A percentile compares a stretch with the other conserved stretches of the same genome.
These are phyloP conservation scores for Arthrobotrys entomopaga DNA, from an alignment of 2,329 filamentous ascomycete genomes.

Conservation along the genomic window DNA sequence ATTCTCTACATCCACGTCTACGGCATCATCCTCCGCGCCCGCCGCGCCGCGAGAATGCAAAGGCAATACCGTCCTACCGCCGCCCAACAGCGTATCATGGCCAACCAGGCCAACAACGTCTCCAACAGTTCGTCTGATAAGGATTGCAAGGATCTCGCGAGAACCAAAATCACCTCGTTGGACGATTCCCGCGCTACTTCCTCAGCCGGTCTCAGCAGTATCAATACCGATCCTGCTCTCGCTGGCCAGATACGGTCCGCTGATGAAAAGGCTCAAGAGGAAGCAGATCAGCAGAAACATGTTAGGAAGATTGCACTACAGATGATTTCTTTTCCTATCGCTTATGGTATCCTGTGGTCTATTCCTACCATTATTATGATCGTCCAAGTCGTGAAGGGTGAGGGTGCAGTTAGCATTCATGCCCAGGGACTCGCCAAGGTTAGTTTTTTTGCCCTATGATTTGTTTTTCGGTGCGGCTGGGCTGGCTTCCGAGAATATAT, in stretches of 20 bases:
- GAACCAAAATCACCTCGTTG: constrained; percentile 14
- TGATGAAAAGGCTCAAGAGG: constrained; percentile 24
- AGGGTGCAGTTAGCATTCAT: constrained; percentile 38
- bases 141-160: neutral
- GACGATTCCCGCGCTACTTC: constrained; percentile 24
- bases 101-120: neutral
- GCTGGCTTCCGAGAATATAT: constrained; percentile 52
- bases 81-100: constrained; percentile 3
- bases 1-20: constrained; percentile 33
- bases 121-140: neutral
- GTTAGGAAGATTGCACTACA: constrained; percentile 47
- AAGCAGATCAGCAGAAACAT: constrained; percentile 36
- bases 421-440: constrained; percentile 46
- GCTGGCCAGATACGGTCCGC: constrained; percentile 24
- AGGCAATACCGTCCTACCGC: constrained; percentile 24
- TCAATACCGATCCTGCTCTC: constrained; percentile 11
- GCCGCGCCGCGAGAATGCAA: constrained; percentile 26
- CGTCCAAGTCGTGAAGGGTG: constrained; percentile 33
- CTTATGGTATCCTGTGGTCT: constrained; percentile 43
- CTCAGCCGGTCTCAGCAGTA: constrained; percentile 4
- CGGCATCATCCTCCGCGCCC: constrained; percentile 29
- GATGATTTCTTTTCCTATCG: constrained; percentile 46
- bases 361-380: constrained; percentile 51
- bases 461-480: constrained; percentile 34
- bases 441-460: constrained; percentile 1